phyloP scores from a whole-genome alignment of 768 basidiomycete species.

The Neoboletus magnificus region DNA sequence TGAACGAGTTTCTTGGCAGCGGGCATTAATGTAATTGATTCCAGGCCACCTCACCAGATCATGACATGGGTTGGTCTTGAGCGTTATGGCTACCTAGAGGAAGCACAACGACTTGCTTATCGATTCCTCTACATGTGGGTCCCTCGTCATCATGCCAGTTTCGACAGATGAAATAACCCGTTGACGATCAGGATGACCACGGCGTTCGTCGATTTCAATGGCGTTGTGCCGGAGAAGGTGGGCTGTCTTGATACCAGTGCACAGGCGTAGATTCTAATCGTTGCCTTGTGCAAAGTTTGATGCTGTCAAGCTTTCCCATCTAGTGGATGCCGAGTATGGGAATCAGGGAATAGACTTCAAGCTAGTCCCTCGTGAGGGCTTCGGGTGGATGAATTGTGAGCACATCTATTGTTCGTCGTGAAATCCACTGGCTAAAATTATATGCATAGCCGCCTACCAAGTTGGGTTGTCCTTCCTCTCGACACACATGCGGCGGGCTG shows the following conservation, averaged over 20 bases:
- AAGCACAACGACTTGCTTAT: constrained; percentile 91
- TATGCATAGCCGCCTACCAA: constrained; percentile 79
- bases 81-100: constrained; percentile 92
- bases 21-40: constrained; percentile 8
- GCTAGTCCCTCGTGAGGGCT: constrained; percentile 95
- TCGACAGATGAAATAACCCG: constrained; percentile 1
- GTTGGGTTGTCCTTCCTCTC: constrained; percentile 94
- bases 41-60: constrained; percentile 94
- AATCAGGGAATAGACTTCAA: constrained; percentile 98
- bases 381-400: constrained; percentile 97
- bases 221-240: constrained; percentile 96
- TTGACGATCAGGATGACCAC: constrained; percentile 72
- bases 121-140: constrained; percentile 99
- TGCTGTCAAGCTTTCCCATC: constrained; percentile 90
- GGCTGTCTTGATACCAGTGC: not conserved
- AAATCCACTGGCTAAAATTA: constrained; percentile 1
- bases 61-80: constrained; percentile 98
- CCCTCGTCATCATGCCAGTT: constrained; percentile 33
- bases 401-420: not conserved
- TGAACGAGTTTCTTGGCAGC: not conserved
- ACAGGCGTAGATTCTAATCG: not conserved
- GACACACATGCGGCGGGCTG: constrained; percentile 88
- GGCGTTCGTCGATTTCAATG: constrained; percentile 95
- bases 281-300: constrained; percentile 55
- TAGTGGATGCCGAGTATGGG: constrained; percentile 96